Evolutionary conservation across 1,284 basidiomycete genomes (phyloP).

Genomic region (Naganishia sp.): DNA sequence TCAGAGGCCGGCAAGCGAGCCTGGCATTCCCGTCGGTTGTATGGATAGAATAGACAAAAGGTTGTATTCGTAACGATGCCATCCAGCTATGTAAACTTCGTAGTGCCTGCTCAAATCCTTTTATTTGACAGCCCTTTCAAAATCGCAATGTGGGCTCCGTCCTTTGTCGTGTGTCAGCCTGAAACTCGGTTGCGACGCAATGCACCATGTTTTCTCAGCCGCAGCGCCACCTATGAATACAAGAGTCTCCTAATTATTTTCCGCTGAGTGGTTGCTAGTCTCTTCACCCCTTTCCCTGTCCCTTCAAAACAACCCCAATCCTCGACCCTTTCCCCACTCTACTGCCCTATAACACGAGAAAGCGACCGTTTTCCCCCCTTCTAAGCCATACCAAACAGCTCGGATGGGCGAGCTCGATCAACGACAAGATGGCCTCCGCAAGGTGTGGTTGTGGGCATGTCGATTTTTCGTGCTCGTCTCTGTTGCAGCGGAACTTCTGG

Average conservation of each 20-base stretch:
- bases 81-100: neutral
- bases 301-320: neutral
- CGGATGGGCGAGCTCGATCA: constrained; percentile 6
- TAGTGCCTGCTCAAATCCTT: no score
- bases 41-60: neutral
- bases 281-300: constrained; percentile 18
- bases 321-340: neutral
- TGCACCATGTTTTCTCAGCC: neutral
- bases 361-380: neutral
- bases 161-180: constrained; percentile 19
- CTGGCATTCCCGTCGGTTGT: neutral
- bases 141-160: neutral
- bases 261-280: neutral
- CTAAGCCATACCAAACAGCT: neutral
- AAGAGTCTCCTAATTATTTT: neutral
- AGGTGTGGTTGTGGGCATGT: constrained; percentile 17
- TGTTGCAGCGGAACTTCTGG: constrained; percentile 12
- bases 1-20: neutral
- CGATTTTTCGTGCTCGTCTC: constrained; percentile 14
- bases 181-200: neutral
- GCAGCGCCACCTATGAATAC: constrained; percentile 1
- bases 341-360: neutral
- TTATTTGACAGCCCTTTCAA: no score
- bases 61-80: constrained; percentile 8
- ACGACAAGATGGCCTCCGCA: constrained; percentile 7